phyloP scores from a whole-genome alignment of 192 early-diverging fungal species.

The Kickxella alabastrina region DNA sequence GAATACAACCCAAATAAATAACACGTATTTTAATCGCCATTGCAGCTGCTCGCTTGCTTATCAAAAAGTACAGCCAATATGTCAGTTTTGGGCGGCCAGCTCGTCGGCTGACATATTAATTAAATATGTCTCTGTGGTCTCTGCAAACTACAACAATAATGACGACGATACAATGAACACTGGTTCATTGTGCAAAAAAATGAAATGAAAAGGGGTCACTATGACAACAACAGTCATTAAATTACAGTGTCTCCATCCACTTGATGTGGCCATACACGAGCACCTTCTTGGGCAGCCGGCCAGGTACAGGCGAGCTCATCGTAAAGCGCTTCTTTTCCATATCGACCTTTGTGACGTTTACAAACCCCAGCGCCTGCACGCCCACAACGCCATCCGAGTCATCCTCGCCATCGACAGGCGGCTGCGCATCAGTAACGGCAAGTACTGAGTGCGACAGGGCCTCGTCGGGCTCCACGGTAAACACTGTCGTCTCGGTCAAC shows the following conservation, averaged over 20 bases:
- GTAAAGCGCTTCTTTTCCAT: slow-evolving; percentile 77
- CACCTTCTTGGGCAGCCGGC: slow-evolving; percentile 78
- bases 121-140: too few relatives aligned
- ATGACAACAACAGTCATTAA: background rate
- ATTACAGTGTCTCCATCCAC: slow-evolving; percentile 77
- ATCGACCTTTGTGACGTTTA: slow-evolving; percentile 62
- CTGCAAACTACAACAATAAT: too few relatives aligned
- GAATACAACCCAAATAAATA: too few relatives aligned
- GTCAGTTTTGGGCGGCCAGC: too few relatives aligned
- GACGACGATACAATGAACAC: too few relatives aligned
- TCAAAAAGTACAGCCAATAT: too few relatives aligned
- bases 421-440: slow-evolving; percentile 69
- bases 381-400: slow-evolving; percentile 77
- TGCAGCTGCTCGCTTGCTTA: too few relatives aligned
- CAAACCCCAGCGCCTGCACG: slow-evolving; percentile 57
- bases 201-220: background rate
- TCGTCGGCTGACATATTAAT: too few relatives aligned
- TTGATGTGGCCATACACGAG: slow-evolving; percentile 80
- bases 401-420: slow-evolving; percentile 43
- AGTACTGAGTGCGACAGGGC: slow-evolving; percentile 82
- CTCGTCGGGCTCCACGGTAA: slow-evolving; percentile 75
- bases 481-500: slow-evolving; percentile 72
- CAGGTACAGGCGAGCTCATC: slow-evolving; percentile 81
- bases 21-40: too few relatives aligned
- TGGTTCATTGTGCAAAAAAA: too few relatives aligned